Conservation (phyloP, 2,329 filamentous ascomycete species). For the Cladosporium phlei region DNA sequence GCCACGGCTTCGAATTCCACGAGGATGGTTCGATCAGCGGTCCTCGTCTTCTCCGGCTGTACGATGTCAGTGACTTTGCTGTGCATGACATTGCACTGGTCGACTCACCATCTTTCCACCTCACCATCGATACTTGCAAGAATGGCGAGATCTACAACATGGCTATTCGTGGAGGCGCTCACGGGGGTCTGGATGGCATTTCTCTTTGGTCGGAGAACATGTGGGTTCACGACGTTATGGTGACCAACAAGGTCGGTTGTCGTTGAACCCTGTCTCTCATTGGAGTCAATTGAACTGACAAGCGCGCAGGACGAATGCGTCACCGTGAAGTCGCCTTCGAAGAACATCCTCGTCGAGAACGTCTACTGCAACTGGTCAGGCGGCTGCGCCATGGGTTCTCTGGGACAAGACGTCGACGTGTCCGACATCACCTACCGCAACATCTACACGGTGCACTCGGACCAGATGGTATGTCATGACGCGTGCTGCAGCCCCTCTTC, state of each 20-base stretch:
- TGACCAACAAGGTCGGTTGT: conserved; percentile 51
- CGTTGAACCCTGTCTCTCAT: no score
- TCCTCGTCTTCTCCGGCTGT: conserved; percentile 44
- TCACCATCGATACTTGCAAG: conserved; percentile 47
- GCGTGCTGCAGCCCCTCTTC: background rate
- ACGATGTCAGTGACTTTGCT: conserved; percentile 44
- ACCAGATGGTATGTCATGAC: conserved; percentile 52
- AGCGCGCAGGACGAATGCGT: conserved; percentile 51
- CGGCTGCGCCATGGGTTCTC: conserved; percentile 53
- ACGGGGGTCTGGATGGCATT: conserved; percentile 53
- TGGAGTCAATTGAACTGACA: no score
- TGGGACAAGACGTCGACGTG: conserved; percentile 47
- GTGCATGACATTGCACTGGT: conserved; percentile 48
- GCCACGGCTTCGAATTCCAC: conserved; percentile 49
- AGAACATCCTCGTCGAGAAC: conserved; percentile 55
- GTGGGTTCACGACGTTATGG: conserved; percentile 56
- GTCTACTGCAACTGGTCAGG: conserved; percentile 61
- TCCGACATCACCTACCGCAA: conserved; percentile 52
- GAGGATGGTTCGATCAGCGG: conserved; percentile 36
- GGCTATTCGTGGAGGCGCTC: conserved; percentile 49
- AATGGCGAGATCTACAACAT: conserved; percentile 54
- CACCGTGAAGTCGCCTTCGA: conserved; percentile 50
- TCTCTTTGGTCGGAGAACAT: conserved; percentile 53
- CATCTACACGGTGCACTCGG: conserved; percentile 55
- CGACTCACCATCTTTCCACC: conserved; percentile 49